Percentiles rank a stretch among this genome's conserved stretches.
Conservation (phyloP, 768 basidiomycete genomes). For the Pulveroboletus sp. region DNA sequence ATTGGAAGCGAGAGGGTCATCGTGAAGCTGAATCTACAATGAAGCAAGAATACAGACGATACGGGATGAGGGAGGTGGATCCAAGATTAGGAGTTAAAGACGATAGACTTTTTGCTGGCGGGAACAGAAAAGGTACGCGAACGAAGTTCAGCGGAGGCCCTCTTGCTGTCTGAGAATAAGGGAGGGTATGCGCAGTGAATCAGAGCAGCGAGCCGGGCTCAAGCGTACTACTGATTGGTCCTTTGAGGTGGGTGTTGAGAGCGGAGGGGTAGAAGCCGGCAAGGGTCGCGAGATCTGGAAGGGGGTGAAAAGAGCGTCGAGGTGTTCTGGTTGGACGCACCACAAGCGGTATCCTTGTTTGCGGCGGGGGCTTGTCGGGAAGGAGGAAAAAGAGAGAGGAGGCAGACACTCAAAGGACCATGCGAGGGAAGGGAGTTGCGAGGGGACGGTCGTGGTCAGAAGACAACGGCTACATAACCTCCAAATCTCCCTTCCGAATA, state of each 20-base stretch:
- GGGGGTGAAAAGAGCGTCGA: not conserved
- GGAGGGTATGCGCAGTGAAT: conserved; percentile 23
- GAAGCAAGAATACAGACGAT: conserved; percentile 8
- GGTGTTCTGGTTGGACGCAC: conserved; percentile 24
- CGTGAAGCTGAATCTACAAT: conserved; percentile 14
- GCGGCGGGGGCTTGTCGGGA: conserved; percentile 44
- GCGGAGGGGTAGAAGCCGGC: conserved; percentile 68
- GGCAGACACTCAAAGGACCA: conserved; percentile 35
- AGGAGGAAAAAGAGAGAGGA: conserved; percentile 27
- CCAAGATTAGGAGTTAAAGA: conserved; percentile 16
- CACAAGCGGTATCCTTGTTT: conserved; percentile 52
- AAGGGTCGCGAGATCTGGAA: conserved; percentile 89
- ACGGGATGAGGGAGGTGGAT: conserved; percentile 1
- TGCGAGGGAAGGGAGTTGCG: conserved; percentile 26
- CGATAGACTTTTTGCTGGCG: conserved; percentile 24
- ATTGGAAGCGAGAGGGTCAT: conserved; percentile 41
- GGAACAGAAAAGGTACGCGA: conserved; percentile 40
- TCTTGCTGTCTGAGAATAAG: conserved; percentile 23
- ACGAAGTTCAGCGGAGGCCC: conserved; percentile 40
- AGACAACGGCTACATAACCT: conserved; percentile 30
- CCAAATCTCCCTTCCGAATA: conserved; percentile 16
- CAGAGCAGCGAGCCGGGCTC: conserved; percentile 64
- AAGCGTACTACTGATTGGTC: conserved; percentile 52
- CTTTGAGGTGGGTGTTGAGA: conserved; percentile 33
- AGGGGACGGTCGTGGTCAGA: conserved; percentile 27